These are phyloP conservation scores for Telfairia occidentalis DNA, from an alignment of 331 rosid genomes.

Conservation along the genomic window DNA sequence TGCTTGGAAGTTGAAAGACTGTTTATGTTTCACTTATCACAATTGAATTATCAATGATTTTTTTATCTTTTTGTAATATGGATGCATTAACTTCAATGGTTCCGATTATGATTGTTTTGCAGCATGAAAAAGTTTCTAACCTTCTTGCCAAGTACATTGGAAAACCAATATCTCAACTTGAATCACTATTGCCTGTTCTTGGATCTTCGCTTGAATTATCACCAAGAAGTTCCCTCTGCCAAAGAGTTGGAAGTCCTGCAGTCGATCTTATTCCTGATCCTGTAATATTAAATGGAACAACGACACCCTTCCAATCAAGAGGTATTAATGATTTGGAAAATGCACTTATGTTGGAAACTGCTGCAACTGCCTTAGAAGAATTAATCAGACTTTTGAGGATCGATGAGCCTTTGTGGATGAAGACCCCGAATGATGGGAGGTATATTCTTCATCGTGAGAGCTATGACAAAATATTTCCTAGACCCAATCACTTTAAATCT, in stretches of 20 bases:
- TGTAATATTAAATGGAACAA: background rate
- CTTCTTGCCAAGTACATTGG: constrained; percentile 30
- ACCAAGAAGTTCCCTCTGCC: constrained; percentile 10
- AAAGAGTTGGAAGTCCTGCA: constrained; percentile 3
- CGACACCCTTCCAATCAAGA: background rate
- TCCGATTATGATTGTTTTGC: constrained; percentile 8
- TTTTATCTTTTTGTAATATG: background rate
- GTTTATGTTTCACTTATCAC: background rate
- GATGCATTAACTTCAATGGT: background rate
- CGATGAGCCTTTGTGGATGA: constrained; percentile 49
- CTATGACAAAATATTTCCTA: constrained; percentile 26
- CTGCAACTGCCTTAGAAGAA: constrained; percentile 43
- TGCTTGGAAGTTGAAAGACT: background rate
- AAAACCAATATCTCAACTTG: constrained; percentile 25
- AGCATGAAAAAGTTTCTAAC: constrained; percentile 30
- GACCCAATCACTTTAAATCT: constrained; percentile 14
- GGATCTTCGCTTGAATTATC: constrained; percentile 12
- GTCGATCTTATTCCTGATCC: background rate
- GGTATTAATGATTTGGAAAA: constrained; percentile 25
- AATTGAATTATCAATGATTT: background rate
- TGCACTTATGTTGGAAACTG: constrained; percentile 26
- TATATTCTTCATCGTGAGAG: constrained; percentile 27
- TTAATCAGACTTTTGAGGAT: constrained; percentile 24
- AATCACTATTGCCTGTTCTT: background rate
- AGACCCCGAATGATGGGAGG: constrained; percentile 17